Evolutionary conservation across 139 green algal species (phyloP).

Genomic region (Chlamydomonas urium): DNA sequence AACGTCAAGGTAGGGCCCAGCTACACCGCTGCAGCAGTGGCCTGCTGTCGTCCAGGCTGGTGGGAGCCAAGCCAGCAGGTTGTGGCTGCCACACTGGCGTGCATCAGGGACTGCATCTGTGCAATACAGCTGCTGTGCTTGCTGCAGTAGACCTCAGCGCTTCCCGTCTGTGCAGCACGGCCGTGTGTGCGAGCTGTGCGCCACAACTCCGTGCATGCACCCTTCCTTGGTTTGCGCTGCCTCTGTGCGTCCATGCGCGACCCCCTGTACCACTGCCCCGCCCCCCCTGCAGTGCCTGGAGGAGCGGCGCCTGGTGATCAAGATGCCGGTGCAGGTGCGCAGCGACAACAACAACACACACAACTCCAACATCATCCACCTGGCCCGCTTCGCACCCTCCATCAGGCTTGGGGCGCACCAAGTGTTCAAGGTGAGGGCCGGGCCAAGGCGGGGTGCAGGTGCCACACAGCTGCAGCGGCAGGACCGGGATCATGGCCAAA

Average conservation of each 20-base stretch:
- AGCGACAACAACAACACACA: neutral
- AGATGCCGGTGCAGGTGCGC: neutral
- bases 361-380: conserved; percentile 43
- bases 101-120: too few relatives aligned
- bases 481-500: too few relatives aligned
- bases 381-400: conserved; percentile 38
- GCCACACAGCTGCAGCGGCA: neutral
- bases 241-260: neutral
- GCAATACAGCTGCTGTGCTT: too few relatives aligned
- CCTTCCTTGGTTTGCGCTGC: neutral
- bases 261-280: neutral
- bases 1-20: conserved; percentile 49
- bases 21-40: neutral
- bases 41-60: neutral
- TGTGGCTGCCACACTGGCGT: too few relatives aligned
- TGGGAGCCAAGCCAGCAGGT: too few relatives aligned
- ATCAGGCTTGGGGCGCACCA: conserved; percentile 34
- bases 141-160: too few relatives aligned
- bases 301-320: conserved; percentile 7
- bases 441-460: neutral
- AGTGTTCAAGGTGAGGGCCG: conserved; percentile 30
- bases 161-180: too few relatives aligned
- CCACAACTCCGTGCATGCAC: neutral
- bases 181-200: too few relatives aligned
- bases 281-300: conserved; percentile 12